These are phyloP conservation scores for Ceratocystis ficicola DNA, from an alignment of 2,329 filamentous ascomycete species.

Conservation along the genomic window DNA sequence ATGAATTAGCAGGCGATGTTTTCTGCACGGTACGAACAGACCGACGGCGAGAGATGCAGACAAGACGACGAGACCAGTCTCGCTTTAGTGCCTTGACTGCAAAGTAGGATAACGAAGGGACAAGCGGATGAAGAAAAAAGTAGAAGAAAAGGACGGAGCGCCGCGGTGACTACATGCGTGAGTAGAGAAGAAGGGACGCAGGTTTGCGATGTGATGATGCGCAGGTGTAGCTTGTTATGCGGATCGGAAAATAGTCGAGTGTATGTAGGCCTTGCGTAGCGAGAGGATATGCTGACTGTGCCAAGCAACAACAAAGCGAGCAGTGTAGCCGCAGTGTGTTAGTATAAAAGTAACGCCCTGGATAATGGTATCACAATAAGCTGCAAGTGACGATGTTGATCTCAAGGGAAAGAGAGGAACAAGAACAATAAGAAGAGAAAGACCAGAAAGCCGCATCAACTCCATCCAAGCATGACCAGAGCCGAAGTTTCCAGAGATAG, in stretches of 20 bases:
- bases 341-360: too few relatives aligned
- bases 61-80: conserved; percentile 5
- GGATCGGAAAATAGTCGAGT: neutral
- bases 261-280: too few relatives aligned
- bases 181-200: neutral
- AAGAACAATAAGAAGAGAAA: neutral
- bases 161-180: neutral
- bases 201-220: conserved; percentile 1
- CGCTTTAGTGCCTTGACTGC: neutral
- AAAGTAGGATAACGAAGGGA: too few relatives aligned
- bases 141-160: neutral
- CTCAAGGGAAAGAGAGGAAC: neutral
- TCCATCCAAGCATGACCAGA: too few relatives aligned
- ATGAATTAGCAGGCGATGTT: neutral
- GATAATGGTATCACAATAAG: neutral
- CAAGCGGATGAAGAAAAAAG: neutral
- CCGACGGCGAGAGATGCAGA: neutral
- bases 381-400: neutral
- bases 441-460: neutral
- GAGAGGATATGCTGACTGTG: too few relatives aligned
- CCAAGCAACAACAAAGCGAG: too few relatives aligned
- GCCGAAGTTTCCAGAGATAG: too few relatives aligned
- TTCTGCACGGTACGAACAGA: neutral
- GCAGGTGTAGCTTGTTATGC: neutral
- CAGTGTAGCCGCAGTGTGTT: too few relatives aligned